Percentiles rank a stretch among this genome's conserved stretches.
phyloP scores from a whole-genome alignment of 345 rosid species.

The Tarenaya hassleriana region DNA sequence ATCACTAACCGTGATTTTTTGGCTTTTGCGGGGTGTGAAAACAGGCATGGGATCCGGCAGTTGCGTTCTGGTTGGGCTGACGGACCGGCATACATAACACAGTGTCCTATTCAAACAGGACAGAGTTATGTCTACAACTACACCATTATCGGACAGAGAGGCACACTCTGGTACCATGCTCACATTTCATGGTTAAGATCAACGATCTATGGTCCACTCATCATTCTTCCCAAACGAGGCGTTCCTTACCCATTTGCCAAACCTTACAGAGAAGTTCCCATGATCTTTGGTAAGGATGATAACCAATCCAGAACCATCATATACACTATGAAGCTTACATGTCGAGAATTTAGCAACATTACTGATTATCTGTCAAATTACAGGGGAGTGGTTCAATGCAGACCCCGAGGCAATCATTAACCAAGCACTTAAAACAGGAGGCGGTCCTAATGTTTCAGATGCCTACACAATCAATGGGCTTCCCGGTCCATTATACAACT shows the following conservation, averaged over 20 bases:
- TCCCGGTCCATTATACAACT: conserved; percentile 58
- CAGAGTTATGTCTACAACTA: conserved; percentile 48
- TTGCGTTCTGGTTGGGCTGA: conserved; percentile 57
- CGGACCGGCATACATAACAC: conserved; percentile 54
- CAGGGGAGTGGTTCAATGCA: conserved; percentile 57
- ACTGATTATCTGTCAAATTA: neutral
- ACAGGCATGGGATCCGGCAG: conserved; percentile 65
- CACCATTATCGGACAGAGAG: conserved; percentile 54
- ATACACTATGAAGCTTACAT: neutral
- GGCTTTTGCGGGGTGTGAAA: too few relatives aligned
- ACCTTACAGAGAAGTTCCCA: conserved; percentile 52
- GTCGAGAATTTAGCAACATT: neutral
- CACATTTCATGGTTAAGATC: conserved; percentile 55
- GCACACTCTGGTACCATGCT: conserved; percentile 50
- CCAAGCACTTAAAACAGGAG: conserved; percentile 54
- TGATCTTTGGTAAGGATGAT: conserved; percentile 38
- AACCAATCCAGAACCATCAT: neutral
- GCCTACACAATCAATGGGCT: conserved; percentile 52
- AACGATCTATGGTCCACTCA: conserved; percentile 44
- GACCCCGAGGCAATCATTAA: conserved; percentile 47
- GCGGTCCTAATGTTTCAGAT: conserved; percentile 57
- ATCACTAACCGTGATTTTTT: neutral
- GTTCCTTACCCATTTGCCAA: conserved; percentile 47
- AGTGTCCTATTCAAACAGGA: conserved; percentile 59
- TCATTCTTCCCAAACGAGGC: conserved; percentile 44